Evolutionary conservation across 352 stramenopile genomes (phyloP), one percentile per base, ranked within the genome.

Genomic region (Phytophthora constricta): DNA sequence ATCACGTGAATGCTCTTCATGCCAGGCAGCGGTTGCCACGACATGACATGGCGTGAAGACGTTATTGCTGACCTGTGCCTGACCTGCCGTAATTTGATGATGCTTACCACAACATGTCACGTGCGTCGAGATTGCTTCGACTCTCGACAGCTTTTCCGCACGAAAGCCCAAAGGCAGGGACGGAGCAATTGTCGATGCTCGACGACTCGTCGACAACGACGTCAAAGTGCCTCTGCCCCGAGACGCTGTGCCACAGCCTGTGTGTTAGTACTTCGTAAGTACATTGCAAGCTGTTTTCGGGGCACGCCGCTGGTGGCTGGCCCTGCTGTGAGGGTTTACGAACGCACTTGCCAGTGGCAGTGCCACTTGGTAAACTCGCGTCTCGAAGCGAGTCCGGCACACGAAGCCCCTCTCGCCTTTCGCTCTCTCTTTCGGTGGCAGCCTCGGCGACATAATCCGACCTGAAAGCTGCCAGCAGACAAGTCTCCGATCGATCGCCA

Each of bases 341-440:
- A 42, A 4, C 4, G 34, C 34, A 42, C 34, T n/a, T n/a, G n/a
- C n/a, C n/a, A n/a, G n/a, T n/a, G n/a, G 31, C 31, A 11, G 7
- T 7, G 31, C 31, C 31, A 37, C 31, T 37, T 37, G 31, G 7
- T 37, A 11, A 17, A 66, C 56, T 61, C 53, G 58, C 52, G 54
- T 65, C 48, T 65, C 56, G n/a, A n/a, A n/a, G n/a, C n/a, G n/a
- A n/a, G n/a, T n/a, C n/a, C n/a, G n/a, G n/a, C 31, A 37, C 31
- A 11, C 31, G 9, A 68, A 23, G 37, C 27, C 28, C n/a, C 37
- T 57, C 25, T 65, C 11, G 34, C 43, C 22, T 51, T 52, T 33
- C 50, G 48, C 54, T 51, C 64, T 69, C 52, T 51, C 67, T 75
- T 75, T 75, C 61, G 67, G 62, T 75, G 55, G 53, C 67, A 56